Conservation (phyloP, 2,329 filamentous ascomycete species). For the Aspergillus tamarii region DNA sequence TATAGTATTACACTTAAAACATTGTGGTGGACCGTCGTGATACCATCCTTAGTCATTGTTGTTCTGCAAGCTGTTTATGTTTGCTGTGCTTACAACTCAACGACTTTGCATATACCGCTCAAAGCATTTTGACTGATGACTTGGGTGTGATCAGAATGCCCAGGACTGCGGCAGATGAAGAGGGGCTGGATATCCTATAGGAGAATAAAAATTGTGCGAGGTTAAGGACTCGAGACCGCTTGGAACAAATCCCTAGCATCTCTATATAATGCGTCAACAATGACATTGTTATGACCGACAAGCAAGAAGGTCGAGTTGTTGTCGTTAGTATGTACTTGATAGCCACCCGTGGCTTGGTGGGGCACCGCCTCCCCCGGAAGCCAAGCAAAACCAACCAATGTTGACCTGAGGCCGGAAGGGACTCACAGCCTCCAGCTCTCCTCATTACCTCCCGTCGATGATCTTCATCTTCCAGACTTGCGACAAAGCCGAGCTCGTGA, state of each 20-base stretch:
- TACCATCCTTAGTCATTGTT: background rate
- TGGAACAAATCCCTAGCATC: background rate
- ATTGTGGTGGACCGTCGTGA: background rate
- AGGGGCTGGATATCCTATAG: background rate
- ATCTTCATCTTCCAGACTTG: conserved; percentile 7
- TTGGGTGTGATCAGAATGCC: background rate
- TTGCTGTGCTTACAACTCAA: background rate
- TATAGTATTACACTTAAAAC: background rate
- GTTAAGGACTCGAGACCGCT: background rate
- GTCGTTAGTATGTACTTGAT: background rate
- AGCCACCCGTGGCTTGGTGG: conserved; percentile 3
- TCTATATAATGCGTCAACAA: background rate
- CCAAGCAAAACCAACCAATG: background rate
- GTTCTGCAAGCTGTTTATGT: background rate
- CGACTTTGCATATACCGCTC: background rate
- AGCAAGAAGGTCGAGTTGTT: background rate
- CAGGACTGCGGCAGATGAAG: background rate
- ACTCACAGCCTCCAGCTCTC: background rate
- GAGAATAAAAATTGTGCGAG: background rate
- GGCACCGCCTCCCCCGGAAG: conserved; percentile 3
- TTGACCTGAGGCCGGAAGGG: conserved; percentile 5
- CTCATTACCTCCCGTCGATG: conserved; percentile 4
- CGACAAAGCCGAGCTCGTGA: conserved; percentile 2
- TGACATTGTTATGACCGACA: background rate
- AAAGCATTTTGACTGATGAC: background rate